Evolutionary conservation across 2,329 filamentous ascomycete genomes (phyloP), one percentile per base, ranked within the genome.

Genomic region (Calonectria fujianensis): DNA sequence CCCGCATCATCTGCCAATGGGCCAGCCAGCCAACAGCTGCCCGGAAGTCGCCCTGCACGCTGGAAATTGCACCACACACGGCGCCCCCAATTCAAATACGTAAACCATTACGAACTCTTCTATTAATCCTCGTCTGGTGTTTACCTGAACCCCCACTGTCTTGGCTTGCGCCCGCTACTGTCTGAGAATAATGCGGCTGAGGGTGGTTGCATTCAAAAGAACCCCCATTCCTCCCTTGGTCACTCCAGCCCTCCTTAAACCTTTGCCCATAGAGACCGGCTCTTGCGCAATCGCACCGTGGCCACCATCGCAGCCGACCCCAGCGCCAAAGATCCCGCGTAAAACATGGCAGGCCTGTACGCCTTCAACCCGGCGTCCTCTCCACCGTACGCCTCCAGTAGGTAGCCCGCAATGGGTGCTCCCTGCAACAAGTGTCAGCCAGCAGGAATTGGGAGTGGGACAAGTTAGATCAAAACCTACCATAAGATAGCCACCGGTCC

Each of bases 271-370:
- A 84, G 74, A 27, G 79, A 84, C 61, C 78, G 82, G 74, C 85
- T 87, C 51, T 87, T 84, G 70, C 85, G 86, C 59, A 90, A 78
- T 13, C 89, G 85, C 61, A 88, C 86, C 45, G 84, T 72, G 37
- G 82, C 81, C 20, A 90, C 85, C 41, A 89, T 82, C 3, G 82
- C 78, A 9, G 88, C 86, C 1, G 89, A 86, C 1, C 80, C 85
- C 24, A 89, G 78, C 0, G 89, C 87, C 80, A 91, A 84, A 0
- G 87, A 88, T 1, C 90, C 90, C 9, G 90, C 90, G 79, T 91
- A 92, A 80, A 90, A 91, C 81, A 92, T 92, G 6, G 91, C 90
- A 0, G 90, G 90, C 24, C 89, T 86, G 77, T 90, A 92, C 0
- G 90, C 89, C 51, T 87, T 82, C 18, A 91, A 82, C 0, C 88